Conservation (phyloP, 805 yeast species). For the Lachancea cidri region DNA sequence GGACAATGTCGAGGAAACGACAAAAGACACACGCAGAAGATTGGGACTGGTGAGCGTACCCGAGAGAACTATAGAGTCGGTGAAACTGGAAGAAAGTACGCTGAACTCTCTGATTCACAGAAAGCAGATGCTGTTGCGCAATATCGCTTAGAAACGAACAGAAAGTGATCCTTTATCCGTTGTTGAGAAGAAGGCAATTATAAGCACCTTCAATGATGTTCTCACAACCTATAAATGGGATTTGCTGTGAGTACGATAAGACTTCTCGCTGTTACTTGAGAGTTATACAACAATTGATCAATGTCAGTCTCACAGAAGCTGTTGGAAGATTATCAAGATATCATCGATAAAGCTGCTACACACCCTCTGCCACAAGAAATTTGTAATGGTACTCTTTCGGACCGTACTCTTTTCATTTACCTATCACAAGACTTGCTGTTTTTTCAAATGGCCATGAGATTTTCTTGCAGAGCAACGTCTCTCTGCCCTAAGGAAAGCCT, state of each 20-base stretch:
- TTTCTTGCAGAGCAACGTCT: conserved; percentile 41
- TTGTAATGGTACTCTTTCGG: conserved; percentile 41
- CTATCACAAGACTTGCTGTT: conserved; percentile 45
- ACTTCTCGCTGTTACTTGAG: too few relatives aligned
- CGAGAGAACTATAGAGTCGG: conserved; percentile 32
- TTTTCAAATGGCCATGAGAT: conserved; percentile 38
- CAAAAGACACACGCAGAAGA: conserved; percentile 29
- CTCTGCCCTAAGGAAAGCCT: conserved; percentile 38
- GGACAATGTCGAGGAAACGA: conserved; percentile 37
- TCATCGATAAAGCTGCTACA: conserved; percentile 30
- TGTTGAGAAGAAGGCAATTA: background rate
- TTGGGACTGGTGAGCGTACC: conserved; percentile 55
- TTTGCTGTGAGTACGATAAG: too few relatives aligned
- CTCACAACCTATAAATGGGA: too few relatives aligned
- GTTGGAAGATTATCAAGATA: conserved; percentile 17
- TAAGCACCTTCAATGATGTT: background rate
- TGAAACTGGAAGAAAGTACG: conserved; percentile 22
- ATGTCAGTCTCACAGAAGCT: conserved; percentile 16
- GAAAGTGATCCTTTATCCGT: background rate
- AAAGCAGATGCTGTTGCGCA: conserved; percentile 12
- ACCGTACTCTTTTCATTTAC: conserved; percentile 40
- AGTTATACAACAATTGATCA: too few relatives aligned
- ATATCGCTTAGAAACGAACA: conserved; percentile 4
- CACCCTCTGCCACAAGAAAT: conserved; percentile 42
- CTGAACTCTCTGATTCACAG: conserved; percentile 16